phyloP scores from a whole-genome alignment of 129 eudicot genomes.

The Silybum marianum region DNA sequence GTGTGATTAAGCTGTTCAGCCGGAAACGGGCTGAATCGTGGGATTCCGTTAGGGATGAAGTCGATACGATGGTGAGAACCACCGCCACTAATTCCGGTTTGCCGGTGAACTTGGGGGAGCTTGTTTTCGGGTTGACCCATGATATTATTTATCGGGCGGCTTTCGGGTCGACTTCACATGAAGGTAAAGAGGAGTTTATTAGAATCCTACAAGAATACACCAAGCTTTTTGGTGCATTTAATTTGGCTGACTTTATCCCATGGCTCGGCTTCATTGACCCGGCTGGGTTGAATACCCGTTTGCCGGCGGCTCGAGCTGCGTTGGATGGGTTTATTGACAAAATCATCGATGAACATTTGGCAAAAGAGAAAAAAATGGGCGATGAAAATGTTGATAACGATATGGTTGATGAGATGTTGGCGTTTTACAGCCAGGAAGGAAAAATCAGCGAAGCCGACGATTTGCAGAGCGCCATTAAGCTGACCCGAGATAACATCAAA shows the following conservation, averaged over 20 bases:
- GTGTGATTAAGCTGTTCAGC: slow-evolving; percentile 88
- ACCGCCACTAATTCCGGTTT: slow-evolving; percentile 42
- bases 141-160: slow-evolving; percentile 86
- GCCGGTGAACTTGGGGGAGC: slow-evolving; percentile 69
- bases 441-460: slow-evolving; percentile 59
- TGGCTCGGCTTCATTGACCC: slow-evolving; percentile 67
- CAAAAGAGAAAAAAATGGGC: slow-evolving; percentile 31
- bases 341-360: slow-evolving; percentile 76
- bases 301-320: slow-evolving; percentile 59
- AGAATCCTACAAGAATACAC: slow-evolving; percentile 80
- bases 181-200: slow-evolving; percentile 78
- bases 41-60: slow-evolving; percentile 92
- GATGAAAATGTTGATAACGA: slow-evolving; percentile 40
- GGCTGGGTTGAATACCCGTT: slow-evolving; percentile 63
- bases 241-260: slow-evolving; percentile 81
- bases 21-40: slow-evolving; percentile 90
- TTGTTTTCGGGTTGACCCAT: slow-evolving; percentile 71
- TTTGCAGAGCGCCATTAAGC: slow-evolving; percentile 54
- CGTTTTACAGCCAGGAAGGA: slow-evolving; percentile 58
- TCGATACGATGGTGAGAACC: slow-evolving; percentile 56
- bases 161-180: slow-evolving; percentile 68
- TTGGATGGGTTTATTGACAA: slow-evolving; percentile 79
- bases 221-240: slow-evolving; percentile 83
- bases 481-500: slow-evolving; percentile 58
- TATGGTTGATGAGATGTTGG: slow-evolving; percentile 89